Conservation (phyloP, 805 yeast genomes). For the Metschnikowia lochheadii region DNA sequence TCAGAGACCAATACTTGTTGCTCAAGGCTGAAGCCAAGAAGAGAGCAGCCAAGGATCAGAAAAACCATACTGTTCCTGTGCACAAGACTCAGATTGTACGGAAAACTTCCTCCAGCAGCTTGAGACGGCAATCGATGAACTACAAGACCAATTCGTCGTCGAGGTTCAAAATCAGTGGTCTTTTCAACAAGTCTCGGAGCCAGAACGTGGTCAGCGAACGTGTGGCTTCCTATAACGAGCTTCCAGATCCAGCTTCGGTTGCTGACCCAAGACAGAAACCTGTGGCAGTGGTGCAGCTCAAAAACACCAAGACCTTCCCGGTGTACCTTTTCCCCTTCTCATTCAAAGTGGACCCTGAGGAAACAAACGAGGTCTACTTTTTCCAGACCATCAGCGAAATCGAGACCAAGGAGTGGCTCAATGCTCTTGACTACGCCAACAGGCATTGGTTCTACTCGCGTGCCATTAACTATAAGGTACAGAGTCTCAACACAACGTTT, state of each 20-base stretch:
- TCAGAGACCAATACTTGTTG: constrained; percentile 32
- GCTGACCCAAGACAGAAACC: constrained; percentile 52
- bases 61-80: not conserved
- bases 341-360: constrained; percentile 46
- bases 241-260: constrained; percentile 50
- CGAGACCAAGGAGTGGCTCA: constrained; percentile 76
- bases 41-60: not conserved
- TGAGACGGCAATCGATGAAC: constrained; percentile 37
- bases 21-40: constrained; percentile 11
- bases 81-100: constrained; percentile 20
- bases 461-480: constrained; percentile 24
- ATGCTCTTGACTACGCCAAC: constrained; percentile 42
- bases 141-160: constrained; percentile 38
- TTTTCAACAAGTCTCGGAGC: constrained; percentile 54
- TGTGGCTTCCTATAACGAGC: constrained; percentile 46
- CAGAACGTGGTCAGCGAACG: constrained; percentile 37
- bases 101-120: constrained; percentile 27
- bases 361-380: constrained; percentile 48
- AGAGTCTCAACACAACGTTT: constrained; percentile 47
- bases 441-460: constrained; percentile 55
- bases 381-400: constrained; percentile 61
- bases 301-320: constrained; percentile 45
- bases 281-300: constrained; percentile 41
- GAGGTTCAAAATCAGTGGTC: constrained; percentile 53
- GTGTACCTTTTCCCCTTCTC: constrained; percentile 47